Base-by-base conservation (phyloP, 768 basidiomycete genomes). In the Nevesoporus exiguus region DNA sequence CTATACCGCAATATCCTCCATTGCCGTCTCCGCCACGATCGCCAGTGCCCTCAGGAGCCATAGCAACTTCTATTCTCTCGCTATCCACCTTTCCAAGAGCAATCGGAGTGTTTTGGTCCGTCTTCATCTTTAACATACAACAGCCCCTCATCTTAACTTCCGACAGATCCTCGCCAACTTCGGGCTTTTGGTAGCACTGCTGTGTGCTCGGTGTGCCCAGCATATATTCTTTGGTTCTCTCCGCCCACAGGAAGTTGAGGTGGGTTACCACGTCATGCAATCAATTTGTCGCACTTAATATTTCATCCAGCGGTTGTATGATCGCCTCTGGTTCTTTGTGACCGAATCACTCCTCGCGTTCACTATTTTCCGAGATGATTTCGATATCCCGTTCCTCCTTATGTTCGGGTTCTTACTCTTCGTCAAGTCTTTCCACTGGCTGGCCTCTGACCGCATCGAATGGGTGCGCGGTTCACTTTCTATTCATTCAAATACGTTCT, bases 361-460 rank as follows among this genome's bases (percentile, higher is more conserved):
- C 68, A 97, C 97, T 33, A 98, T 98, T 61, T 99, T 99, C 74
- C 82, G 94, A 55, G 92, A 95, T 71, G 92, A 93, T 70, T 94
- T 96, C 67, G 92, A 95, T 71, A 80, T 86, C n/a, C 82, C 86
- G 4, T 98, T 98, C 67, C 88, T 88, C 42, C 74, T 94, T 61
- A 93, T 96, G 87, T 98, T 98, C 67, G 88, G 89, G n/a, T 84
- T 93, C 64, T 75, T 99, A 11, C 81, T 98, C 15, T 96, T 97
- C 60, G 80, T 97, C 61, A 98, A 98, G 68, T 94, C 93, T 43
- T 98, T 98, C 73, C 97, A 99, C 68, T 99, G 97, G 97, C 80
- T 99, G 30, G 84, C 95, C 53, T 82, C 85, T 7, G 97, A 98
- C 71, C 83, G 97, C 46, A 90, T 99, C 49, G 97, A 99, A 82